Evolutionary conservation across 2,329 filamentous ascomycete species (phyloP).

Genomic region (Penicillium sp.): DNA sequence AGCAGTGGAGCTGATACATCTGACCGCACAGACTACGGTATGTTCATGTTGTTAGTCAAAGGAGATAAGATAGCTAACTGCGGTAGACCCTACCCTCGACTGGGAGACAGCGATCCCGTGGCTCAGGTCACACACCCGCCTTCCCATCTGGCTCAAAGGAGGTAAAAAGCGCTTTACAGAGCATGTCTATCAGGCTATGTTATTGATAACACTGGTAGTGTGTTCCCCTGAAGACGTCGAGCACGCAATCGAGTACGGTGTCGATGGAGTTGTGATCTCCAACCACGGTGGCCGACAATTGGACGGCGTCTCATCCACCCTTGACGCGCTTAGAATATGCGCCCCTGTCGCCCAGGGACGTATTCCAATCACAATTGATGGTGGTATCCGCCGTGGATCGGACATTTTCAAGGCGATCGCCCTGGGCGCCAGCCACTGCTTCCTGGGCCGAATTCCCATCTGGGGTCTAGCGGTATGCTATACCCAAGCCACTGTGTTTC

Average conservation of each 20-base stretch:
- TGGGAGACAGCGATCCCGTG: conserved; percentile 54
- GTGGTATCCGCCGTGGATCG: conserved; percentile 35
- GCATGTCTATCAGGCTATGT: neutral
- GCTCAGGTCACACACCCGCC: conserved; percentile 48
- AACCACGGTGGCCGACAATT: conserved; percentile 43
- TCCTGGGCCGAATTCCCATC: conserved; percentile 34
- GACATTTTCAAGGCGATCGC: conserved; percentile 42
- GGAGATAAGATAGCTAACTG: neutral
- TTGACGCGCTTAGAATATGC: conserved; percentile 35
- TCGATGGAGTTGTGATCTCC: conserved; percentile 40
- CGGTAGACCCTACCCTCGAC: conserved; percentile 41
- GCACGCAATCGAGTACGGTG: conserved; percentile 34
- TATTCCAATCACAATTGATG: conserved; percentile 36
- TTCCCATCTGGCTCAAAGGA: conserved; percentile 43
- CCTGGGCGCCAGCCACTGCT: conserved; percentile 34
- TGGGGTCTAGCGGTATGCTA: conserved; percentile 24
- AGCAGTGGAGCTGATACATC: conserved; percentile 25
- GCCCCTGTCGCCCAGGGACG: conserved; percentile 29
- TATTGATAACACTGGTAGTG: conserved; percentile 12
- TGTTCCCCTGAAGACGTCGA: conserved; percentile 36
- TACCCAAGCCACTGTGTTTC: neutral
- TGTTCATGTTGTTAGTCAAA: neutral
- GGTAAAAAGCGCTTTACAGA: conserved; percentile 8
- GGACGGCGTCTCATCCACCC: conserved; percentile 38
- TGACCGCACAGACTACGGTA: conserved; percentile 31